These are phyloP conservation scores for Jamesozyma lodderae DNA, from an alignment of 805 yeast genomes.

Conservation along the genomic window DNA sequence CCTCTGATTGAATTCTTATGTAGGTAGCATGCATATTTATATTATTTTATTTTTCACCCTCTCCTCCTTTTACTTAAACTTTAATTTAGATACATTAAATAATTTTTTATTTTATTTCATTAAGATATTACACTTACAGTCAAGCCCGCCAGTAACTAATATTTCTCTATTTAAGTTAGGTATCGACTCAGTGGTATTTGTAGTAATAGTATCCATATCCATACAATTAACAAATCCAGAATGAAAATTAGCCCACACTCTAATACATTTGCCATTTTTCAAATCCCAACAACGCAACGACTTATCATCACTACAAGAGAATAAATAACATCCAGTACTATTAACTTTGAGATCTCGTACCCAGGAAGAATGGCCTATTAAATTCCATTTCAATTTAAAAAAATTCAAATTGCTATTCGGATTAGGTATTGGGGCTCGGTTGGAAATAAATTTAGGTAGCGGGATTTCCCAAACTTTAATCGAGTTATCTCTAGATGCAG, in stretches of 20 bases:
- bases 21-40: neutral
- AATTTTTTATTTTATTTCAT: conserved; percentile 4
- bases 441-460: conserved; percentile 48
- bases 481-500: conserved; percentile 72
- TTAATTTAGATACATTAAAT: neutral
- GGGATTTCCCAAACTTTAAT: conserved; percentile 75
- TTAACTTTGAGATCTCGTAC: conserved; percentile 45
- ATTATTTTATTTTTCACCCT: neutral
- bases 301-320: conserved; percentile 74
- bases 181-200: conserved; percentile 5
- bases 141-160: conserved; percentile 18
- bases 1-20: neutral
- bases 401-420: conserved; percentile 37
- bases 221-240: conserved; percentile 69
- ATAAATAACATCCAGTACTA: conserved; percentile 64
- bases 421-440: conserved; percentile 45
- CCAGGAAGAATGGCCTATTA: conserved; percentile 82
- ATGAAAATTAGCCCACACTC: conserved; percentile 49
- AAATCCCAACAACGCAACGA: conserved; percentile 73
- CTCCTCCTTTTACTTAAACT: neutral
- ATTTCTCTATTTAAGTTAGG: conserved; percentile 10
- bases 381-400: conserved; percentile 47
- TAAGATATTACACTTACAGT: conserved; percentile 18
- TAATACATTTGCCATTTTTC: conserved; percentile 37
- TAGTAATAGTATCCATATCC: conserved; percentile 13